Conservation (phyloP, 75 land plant species). For the Picea sitchensis region DNA sequence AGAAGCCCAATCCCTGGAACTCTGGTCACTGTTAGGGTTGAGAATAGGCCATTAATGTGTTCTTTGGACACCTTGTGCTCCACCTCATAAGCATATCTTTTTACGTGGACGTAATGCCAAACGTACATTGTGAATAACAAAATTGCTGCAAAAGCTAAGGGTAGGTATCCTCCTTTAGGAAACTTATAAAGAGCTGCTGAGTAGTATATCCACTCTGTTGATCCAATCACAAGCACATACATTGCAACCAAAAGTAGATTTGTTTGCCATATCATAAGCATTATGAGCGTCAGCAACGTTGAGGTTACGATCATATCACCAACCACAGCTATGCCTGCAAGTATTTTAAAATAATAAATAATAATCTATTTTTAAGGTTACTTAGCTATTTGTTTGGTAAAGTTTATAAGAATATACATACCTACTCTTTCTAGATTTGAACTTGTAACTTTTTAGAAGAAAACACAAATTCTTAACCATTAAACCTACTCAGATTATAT, state of each 20-base stretch:
- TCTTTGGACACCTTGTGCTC: conserved; percentile 39
- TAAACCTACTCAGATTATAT: too few relatives aligned
- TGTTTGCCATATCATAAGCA: conserved; percentile 76
- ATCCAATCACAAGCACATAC: conserved; percentile 41
- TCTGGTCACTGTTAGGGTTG: conserved; percentile 13
- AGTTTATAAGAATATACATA: too few relatives aligned
- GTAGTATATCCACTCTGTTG: conserved; percentile 54
- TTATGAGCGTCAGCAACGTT: conserved; percentile 49
- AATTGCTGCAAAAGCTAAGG: conserved; percentile 47
- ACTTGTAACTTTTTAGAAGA: too few relatives aligned
- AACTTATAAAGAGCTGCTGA: conserved; percentile 75
- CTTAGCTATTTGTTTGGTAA: too few relatives aligned
- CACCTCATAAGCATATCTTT: conserved; percentile 54
- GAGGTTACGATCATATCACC: conserved; percentile 72
- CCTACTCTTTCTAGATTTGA: too few relatives aligned
- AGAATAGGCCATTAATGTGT: too few relatives aligned
- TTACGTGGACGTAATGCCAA: conserved; percentile 61
- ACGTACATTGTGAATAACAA: conserved; percentile 53
- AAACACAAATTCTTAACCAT: too few relatives aligned
- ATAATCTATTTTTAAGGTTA: too few relatives aligned
- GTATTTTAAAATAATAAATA: background rate
- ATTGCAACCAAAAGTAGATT: conserved; percentile 23
- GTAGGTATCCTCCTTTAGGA: conserved; percentile 70
- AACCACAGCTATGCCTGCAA: conserved; percentile 79
- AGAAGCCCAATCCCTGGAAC: conserved; percentile 59